phyloP scores from a whole-genome alignment of 306 rosid species.

The Gleditsia sinensis region DNA sequence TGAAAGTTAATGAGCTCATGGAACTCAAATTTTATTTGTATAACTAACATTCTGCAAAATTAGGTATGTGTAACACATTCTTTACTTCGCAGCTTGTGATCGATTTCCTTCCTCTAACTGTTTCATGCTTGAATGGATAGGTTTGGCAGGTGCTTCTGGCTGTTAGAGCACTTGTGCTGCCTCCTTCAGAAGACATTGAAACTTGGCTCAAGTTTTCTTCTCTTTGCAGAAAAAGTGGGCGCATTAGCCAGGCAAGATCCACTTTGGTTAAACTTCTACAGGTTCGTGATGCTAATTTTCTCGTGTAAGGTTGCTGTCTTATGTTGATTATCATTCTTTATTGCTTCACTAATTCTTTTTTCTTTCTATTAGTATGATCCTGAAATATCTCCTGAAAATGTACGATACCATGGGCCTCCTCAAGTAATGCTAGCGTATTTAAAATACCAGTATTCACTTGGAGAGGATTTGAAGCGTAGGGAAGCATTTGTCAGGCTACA shows the following conservation, averaged over 20 bases:
- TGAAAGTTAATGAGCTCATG: conserved; percentile 11
- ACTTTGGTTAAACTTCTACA: conserved; percentile 89
- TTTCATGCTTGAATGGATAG: conserved; percentile 48
- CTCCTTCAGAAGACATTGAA: conserved; percentile 89
- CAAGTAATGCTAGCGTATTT: conserved; percentile 95
- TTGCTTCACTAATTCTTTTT: conserved; percentile 24
- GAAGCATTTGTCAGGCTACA: conserved; percentile 92
- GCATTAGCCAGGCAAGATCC: conserved; percentile 89
- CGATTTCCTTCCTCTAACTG: conserved; percentile 30
- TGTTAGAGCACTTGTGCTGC: conserved; percentile 91
- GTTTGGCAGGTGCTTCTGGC: conserved; percentile 87
- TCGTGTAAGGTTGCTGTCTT: conserved; percentile 27
- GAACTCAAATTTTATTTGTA: conserved; percentile 1
- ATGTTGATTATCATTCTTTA: conserved; percentile 16
- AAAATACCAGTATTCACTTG: conserved; percentile 93
- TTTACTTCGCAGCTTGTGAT: background rate
- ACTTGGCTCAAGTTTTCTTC: conserved; percentile 96
- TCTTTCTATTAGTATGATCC: conserved; percentile 75
- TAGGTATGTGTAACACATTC: background rate
- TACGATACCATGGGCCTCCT: conserved; percentile 82
- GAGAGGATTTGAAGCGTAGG: conserved; percentile 94
- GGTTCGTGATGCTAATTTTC: conserved; percentile 54
- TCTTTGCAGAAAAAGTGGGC: conserved; percentile 83
- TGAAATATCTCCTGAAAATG: conserved; percentile 74
- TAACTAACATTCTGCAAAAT: conserved; percentile 15